These are phyloP conservation scores for Phytophthora tubulina DNA, from an alignment of 352 stramenopile species.

Conservation along the genomic window DNA sequence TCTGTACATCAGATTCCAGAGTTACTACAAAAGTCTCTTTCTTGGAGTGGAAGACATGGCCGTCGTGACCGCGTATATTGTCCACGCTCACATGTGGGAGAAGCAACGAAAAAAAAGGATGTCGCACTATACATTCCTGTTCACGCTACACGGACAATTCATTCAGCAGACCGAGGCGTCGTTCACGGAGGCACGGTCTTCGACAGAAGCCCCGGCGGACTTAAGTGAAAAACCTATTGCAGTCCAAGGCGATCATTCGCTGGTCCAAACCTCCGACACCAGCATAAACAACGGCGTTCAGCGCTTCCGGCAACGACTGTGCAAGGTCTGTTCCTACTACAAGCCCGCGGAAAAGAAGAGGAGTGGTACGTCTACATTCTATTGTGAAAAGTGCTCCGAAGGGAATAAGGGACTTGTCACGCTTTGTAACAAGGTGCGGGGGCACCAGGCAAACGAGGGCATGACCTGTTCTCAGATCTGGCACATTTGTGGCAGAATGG, in stretches of 20 bases:
- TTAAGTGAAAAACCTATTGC: neutral
- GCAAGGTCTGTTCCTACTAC: conserved; percentile 21
- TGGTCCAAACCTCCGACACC: neutral
- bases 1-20: conserved; percentile 7
- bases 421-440: conserved; percentile 21
- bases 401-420: neutral
- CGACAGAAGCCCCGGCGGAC: neutral
- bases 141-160: conserved; percentile 9
- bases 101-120: conserved; percentile 9
- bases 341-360: conserved; percentile 17
- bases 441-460: conserved; percentile 15
- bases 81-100: neutral
- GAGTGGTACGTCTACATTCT: conserved; percentile 17
- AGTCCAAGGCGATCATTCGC: neutral
- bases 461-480: conserved; percentile 33
- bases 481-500: conserved; percentile 37
- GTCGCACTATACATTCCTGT: conserved; percentile 8
- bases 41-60: conserved; percentile 35
- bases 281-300: conserved; percentile 10
- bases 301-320: conserved; percentile 1
- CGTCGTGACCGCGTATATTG: conserved; percentile 31
- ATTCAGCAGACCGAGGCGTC: neutral
- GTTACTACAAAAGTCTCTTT: conserved; percentile 35
- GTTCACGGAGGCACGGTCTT: neutral
- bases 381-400: conserved; percentile 16